These are phyloP conservation scores for Bruguiera hainesii DNA, from an alignment of 441 rosid genomes.

Conservation along the genomic window DNA sequence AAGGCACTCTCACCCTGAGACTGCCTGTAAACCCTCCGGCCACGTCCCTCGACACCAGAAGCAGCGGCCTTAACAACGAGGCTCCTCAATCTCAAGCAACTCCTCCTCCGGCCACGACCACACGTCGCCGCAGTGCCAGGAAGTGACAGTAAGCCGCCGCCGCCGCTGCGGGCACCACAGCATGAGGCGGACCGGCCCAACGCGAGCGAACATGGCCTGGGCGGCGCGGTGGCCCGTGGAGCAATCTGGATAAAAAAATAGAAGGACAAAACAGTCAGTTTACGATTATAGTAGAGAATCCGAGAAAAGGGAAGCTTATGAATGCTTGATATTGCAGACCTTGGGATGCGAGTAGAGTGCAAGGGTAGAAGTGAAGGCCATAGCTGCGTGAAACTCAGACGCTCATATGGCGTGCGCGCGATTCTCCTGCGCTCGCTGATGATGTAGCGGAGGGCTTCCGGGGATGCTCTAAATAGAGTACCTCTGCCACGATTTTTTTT, in stretches of 20 bases:
- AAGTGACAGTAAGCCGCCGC: slow-evolving; percentile 18
- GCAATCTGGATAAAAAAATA: not conserved
- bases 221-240: not conserved
- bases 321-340: slow-evolving; percentile 14
- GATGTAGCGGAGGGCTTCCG: slow-evolving; percentile 16
- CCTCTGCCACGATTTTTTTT: not conserved
- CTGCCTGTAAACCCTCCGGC: slow-evolving; percentile 57
- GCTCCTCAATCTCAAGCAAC: slow-evolving; percentile 33
- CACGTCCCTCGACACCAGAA: slow-evolving; percentile 35
- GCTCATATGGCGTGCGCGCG: slow-evolving; percentile 20
- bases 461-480: not conserved
- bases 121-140: slow-evolving; percentile 26
- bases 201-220: slow-evolving; percentile 24
- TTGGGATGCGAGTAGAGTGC: slow-evolving; percentile 37
- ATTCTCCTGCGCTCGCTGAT: slow-evolving; percentile 9
- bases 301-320: not conserved
- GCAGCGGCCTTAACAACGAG: slow-evolving; percentile 50
- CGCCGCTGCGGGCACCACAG: slow-evolving; percentile 18
- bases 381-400: slow-evolving; percentile 17
- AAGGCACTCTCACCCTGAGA: slow-evolving; percentile 48
- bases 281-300: not conserved
- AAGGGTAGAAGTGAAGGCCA: slow-evolving; percentile 42
- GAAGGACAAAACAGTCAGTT: not conserved
- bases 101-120: slow-evolving; percentile 6
- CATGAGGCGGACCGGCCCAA: slow-evolving; percentile 15